These are phyloP conservation scores for Adansonia rubrostipa DNA, from an alignment of 441 rosid species.

Conservation along the genomic window DNA sequence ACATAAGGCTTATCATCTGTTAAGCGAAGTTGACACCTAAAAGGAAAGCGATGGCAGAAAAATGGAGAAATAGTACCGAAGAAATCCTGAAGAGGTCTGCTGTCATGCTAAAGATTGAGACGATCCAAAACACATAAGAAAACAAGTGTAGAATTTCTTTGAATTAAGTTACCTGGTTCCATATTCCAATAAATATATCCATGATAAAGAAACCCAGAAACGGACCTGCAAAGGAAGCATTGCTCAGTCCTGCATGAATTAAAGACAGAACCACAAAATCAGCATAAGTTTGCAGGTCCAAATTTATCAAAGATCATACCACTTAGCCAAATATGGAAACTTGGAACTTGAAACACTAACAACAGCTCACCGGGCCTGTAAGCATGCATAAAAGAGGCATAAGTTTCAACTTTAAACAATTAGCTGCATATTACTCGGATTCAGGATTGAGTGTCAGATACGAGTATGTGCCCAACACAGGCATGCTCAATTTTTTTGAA, in stretches of 20 bases:
- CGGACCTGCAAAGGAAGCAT: constrained; percentile 76
- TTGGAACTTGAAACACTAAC: neutral
- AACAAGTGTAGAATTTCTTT: neutral
- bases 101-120: neutral
- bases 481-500: too few species aligned
- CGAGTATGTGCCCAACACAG: too few species aligned
- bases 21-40: neutral
- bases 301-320: neutral
- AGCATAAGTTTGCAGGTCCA: constrained; percentile 11
- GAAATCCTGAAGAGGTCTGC: neutral
- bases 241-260: constrained; percentile 63
- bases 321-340: neutral
- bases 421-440: neutral
- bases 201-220: constrained; percentile 38
- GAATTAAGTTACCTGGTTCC: neutral
- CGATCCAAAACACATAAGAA: neutral
- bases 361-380: neutral
- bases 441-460: too few species aligned
- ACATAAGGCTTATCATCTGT: neutral
- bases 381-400: neutral
- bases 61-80: neutral
- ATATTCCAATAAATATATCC: neutral
- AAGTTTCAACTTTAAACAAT: neutral
- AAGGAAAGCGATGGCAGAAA: neutral
- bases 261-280: constrained; percentile 29